Base-by-base conservation (phyloP, 1,284 basidiomycete species). In the Xerocomus tenax region DNA sequence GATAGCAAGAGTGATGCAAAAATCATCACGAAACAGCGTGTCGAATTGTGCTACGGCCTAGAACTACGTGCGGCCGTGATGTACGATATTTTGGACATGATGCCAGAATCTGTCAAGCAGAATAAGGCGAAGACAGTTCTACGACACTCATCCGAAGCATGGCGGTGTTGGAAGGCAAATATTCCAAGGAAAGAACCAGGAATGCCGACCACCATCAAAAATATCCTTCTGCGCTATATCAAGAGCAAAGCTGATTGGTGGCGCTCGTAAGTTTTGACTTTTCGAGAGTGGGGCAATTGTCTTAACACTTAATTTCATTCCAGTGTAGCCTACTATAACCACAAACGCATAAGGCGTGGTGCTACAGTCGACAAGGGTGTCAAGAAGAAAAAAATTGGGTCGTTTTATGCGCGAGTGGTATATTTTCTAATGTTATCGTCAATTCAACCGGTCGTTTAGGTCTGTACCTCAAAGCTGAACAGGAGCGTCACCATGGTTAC, bases 221-320 rank as follows among this genome's bases (percentile, higher is more conserved):
- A 98, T 69, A 96, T 99, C 68, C 98, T 99, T 58, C 71, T 99
- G 41, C 87, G 96, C 47, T 99, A 98, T 71, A 95, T 98, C 79
- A 99, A 99, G 79, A 89, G 85, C 70, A 99, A 99, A 76, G 89
- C 92, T 9, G 96, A 98, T 67, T 97, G 93, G 93, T 98, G 94
- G 93, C 90, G 88, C 58, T 96, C 91, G 70, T 91, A 78, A 54
- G 87, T 83, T 25, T 42, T 19, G 48, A 26, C 28, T 36, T 39
- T 50, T n/a, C 15, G 19, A 26, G 21, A 42, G 7, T 25, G 50
- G 21, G 46, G 48, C 6, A 6, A 7, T 7, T 30, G 28, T 39
- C 38, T 19, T 46, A 29, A 16, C n/a, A 15, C 1, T 10, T 8
- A 1, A 34, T 9, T 29, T 51, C 8, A 18, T 35, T 30, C 8